Evolutionary conservation across 331 rosid genomes (phyloP).

Genomic region (Dryas integrifolia): DNA sequence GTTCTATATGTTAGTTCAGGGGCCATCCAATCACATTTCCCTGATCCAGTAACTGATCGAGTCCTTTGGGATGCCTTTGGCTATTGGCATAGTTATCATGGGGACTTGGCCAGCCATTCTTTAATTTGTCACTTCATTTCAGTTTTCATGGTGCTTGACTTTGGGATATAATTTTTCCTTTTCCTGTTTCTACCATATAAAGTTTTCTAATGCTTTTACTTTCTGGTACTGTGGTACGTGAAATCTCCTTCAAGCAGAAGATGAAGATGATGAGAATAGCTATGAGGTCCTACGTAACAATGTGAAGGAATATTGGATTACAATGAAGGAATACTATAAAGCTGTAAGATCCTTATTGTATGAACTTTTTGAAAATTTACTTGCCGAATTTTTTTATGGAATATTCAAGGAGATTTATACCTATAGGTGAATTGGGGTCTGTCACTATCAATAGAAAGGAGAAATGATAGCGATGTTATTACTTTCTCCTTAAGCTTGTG

Average conservation of each 20-base stretch:
- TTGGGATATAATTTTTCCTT: background rate
- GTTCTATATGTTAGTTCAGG: background rate
- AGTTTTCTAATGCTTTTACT: constrained; percentile 2
- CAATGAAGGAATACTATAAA: constrained; percentile 40
- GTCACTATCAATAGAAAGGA: constrained; percentile 9
- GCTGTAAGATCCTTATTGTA: constrained; percentile 33
- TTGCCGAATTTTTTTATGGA: background rate
- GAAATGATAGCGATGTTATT: background rate
- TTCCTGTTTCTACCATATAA: background rate
- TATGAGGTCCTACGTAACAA: constrained; percentile 31
- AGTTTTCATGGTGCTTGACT: background rate
- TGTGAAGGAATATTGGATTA: constrained; percentile 38
- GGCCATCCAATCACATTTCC: background rate
- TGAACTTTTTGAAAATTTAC: constrained; percentile 8
- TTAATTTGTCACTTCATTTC: background rate
- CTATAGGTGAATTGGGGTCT: background rate
- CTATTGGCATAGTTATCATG: background rate
- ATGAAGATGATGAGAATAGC: constrained; percentile 34
- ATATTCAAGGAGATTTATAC: background rate
- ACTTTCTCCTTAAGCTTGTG: background rate
- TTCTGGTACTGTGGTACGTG: background rate
- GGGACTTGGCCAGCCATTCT: background rate
- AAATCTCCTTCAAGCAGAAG: constrained; percentile 18
- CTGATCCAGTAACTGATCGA: background rate
- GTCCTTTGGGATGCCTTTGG: background rate